Percentiles rank a stretch among this genome's conserved stretches.
Conservation (phyloP, 73 alveolate species). For the Diophrys sp. region DNA sequence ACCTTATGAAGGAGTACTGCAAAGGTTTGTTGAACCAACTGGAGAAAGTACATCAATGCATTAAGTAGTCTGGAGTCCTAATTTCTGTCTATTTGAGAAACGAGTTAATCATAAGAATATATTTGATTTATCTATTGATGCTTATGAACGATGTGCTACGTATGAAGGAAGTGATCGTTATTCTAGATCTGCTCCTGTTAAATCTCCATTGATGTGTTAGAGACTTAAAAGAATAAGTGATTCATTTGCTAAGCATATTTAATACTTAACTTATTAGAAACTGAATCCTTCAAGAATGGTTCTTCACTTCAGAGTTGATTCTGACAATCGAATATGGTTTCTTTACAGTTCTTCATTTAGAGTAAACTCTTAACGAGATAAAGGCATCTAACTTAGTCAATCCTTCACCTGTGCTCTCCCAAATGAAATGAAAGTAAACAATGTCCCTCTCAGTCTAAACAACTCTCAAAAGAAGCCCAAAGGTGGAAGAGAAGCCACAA, state of each 20-base stretch:
- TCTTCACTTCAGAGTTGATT: slow-evolving; percentile 75
- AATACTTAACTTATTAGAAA: slow-evolving; percentile 81
- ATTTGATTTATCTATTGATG: slow-evolving; percentile 70
- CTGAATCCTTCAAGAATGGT: slow-evolving; percentile 79
- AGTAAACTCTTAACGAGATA: not conserved
- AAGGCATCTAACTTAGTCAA: not conserved
- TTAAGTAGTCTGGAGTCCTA: slow-evolving; percentile 89
- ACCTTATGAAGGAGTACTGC: slow-evolving; percentile 77
- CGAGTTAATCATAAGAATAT: slow-evolving; percentile 68
- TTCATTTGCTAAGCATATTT: slow-evolving; percentile 66
- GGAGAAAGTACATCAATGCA: slow-evolving; percentile 72
- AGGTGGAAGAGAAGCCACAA: not conserved
- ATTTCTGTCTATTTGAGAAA: slow-evolving; percentile 86
- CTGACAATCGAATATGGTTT: slow-evolving; percentile 68
- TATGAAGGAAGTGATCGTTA: slow-evolving; percentile 90
- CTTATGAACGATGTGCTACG: slow-evolving; percentile 90
- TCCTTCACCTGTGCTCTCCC: not conserved
- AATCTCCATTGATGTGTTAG: slow-evolving; percentile 64
- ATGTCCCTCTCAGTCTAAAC: not conserved
- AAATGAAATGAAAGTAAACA: not conserved
- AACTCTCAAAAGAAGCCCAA: not conserved
- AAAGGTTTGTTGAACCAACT: slow-evolving; percentile 83
- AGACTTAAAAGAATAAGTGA: slow-evolving; percentile 10
- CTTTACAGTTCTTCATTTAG: slow-evolving; percentile 82
- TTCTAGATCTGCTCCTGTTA: slow-evolving; percentile 33